Base-by-base conservation (phyloP, 257 asterid genomes). In the Phtheirospermum japonicum region DNA sequence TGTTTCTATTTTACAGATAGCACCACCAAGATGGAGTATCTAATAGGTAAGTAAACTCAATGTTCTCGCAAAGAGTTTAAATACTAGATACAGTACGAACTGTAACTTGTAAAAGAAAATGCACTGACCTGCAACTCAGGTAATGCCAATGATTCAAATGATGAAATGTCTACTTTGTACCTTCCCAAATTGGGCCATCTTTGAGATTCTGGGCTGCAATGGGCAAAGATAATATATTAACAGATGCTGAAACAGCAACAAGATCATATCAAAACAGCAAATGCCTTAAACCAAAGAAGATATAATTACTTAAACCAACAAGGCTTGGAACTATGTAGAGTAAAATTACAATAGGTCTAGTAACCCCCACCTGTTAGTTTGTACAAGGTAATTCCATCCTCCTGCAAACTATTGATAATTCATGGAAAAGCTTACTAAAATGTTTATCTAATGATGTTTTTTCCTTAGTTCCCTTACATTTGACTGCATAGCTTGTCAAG, bases 161-260 rank as follows among this genome's bases (percentile, higher is more conserved):
- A 85, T 37, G 94, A 78, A 64, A 90, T 63, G 64, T 90, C 97
- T 48, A 90, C 96, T 76, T 71, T 85, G 77, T 80, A 90, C 68
- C 95, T 82, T 63, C 98, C 98, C 39, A 90, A 95, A 4, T 72
- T 75, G 26, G 98, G 97, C 96, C 97, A 87, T 75, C 80, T 77
- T 57, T 59, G 87, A 59, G 96, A 82, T 57, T 90, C 93, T 0
- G 32, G 66, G 54, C 96, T 90, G 88, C 66, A 75, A 73, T 49
- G 43, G 56, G 19, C 62, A 71, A 59, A 62, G 13, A 63, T 40
- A 23, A 42, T 68, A 63, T 45, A 77, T 70, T 52, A n/a, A n/a
- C 59, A 37, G 31, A 57, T 40, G 30, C 43, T 26, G 50, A 49
- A 60, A 31, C 54, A 73, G 32, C 58, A 34, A 66, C 7, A 31